phyloP scores from a whole-genome alignment of 2,329 filamentous ascomycete genomes.

The Sclerotinia spermophila region DNA sequence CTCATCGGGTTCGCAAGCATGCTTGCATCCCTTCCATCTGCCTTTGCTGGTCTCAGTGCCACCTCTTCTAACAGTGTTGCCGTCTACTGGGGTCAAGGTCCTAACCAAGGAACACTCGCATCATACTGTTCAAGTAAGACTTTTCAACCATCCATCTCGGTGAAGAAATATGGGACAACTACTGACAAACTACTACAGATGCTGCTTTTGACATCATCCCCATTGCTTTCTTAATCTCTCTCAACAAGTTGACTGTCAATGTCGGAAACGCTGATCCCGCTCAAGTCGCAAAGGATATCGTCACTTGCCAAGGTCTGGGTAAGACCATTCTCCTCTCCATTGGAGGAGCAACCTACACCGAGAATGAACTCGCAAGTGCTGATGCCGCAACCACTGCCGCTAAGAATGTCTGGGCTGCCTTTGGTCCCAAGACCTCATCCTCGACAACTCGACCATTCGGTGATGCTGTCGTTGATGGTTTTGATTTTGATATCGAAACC shows the following conservation, averaged over 20 bases:
- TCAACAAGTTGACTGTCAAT: constrained; percentile 13
- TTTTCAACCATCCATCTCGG: neutral
- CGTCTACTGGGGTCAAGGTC: constrained; percentile 57
- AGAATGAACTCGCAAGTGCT: constrained; percentile 58
- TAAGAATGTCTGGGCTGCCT: constrained; percentile 64
- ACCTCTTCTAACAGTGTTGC: constrained; percentile 50
- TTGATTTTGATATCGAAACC: constrained; percentile 59
- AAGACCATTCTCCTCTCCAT: constrained; percentile 73
- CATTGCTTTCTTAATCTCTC: constrained; percentile 11
- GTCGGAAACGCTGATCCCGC: constrained; percentile 15
- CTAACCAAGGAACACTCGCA: constrained; percentile 15
- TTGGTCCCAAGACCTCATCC: constrained; percentile 53
- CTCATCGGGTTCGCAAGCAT: constrained; percentile 14
- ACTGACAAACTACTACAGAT: constrained; percentile 2
- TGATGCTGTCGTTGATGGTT: constrained; percentile 63
- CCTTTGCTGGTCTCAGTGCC: constrained; percentile 42
- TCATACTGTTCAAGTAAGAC: constrained; percentile 18
- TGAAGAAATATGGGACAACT: neutral
- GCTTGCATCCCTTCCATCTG: constrained; percentile 31
- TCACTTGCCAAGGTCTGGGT: constrained; percentile 17
- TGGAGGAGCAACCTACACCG: constrained; percentile 66
- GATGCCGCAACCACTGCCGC: constrained; percentile 53
- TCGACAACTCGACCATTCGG: constrained; percentile 62
- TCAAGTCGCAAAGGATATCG: constrained; percentile 18
- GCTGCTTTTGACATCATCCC: constrained; percentile 11